Base-by-base conservation (phyloP, 352 stramenopile species). In the Phytopythium helicoides region DNA sequence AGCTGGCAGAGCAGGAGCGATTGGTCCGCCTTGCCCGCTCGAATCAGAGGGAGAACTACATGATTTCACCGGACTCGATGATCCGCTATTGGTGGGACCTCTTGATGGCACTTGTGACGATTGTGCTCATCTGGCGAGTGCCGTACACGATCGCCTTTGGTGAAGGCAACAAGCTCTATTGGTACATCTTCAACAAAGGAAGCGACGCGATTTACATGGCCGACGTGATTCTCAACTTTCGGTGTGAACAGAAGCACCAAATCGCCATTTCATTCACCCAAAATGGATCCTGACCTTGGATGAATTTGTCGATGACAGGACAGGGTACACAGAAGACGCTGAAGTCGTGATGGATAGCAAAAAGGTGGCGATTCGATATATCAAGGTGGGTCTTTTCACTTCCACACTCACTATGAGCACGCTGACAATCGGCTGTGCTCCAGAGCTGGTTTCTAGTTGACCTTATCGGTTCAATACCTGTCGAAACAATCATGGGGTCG, bases 361-460 rank as follows among this genome's bases (percentile, higher is more conserved):
- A 19, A 53, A 72, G 42, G 72, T 86, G 18, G 72, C 72, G 15
- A 60, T 66, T 10, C 64, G 68, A 40, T 86, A 86, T 37, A 16
- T 73, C 2, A 79, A 73, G 51, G 74, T 74, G 37, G 54, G n/a
- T 23, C 11, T 12, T 6, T 38, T 23, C 11, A 4, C 22, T 16
- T 16, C 22, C 22, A 54, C 18, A n/a, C 28, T 26, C 4, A 16
- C 7, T 33, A 15, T 36, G n/a, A n/a, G n/a, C n/a, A n/a, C 3
- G 22, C 40, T 19, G 15, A 51, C 15, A 15, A 18, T 26, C 18
- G 23, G 11, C 9, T 45, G 3, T 34, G 19, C 41, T 15, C n/a
- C n/a, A 85, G 75, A 62, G 64, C 21, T 86, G 75, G 75, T 80
- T 81, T 50, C 18, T 83, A 28, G 55, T 81, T 12, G 75, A 86